Evolutionary conservation across 1,284 basidiomycete genomes (phyloP).

Genomic region (Sporisorium graminicola): DNA sequence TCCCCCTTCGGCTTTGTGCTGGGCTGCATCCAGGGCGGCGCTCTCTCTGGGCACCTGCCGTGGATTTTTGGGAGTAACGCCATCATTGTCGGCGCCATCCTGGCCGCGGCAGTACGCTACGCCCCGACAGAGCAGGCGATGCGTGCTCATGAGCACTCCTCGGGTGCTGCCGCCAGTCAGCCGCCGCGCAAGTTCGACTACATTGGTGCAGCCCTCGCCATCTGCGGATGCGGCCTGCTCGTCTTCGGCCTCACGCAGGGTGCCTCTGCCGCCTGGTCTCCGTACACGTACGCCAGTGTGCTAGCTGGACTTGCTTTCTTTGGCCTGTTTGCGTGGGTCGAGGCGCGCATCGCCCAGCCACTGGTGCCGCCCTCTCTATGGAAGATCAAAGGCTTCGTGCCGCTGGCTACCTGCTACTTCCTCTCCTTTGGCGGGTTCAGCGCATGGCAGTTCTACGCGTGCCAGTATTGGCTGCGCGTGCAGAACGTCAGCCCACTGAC

Average conservation of each 20-base stretch:
- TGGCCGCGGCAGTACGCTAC: slow-evolving; percentile 1
- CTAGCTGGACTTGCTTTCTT: slow-evolving; percentile 28
- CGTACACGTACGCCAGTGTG: slow-evolving; percentile 31
- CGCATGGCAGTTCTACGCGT: slow-evolving; percentile 43
- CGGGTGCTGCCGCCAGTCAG: slow-evolving; percentile 1
- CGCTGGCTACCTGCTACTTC: slow-evolving; percentile 21
- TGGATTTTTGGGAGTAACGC: slow-evolving; percentile 31
- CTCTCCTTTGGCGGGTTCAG: slow-evolving; percentile 37
- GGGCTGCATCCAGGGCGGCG: slow-evolving; percentile 39
- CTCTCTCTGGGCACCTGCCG: slow-evolving; percentile 2
- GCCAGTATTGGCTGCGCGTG: slow-evolving; percentile 33
- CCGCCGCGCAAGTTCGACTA: slow-evolving; percentile 30
- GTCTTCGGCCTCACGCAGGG: slow-evolving; percentile 46
- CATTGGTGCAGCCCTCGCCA: slow-evolving; percentile 26
- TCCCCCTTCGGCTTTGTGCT: slow-evolving; percentile 42
- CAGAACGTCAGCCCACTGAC: slow-evolving; percentile 36
- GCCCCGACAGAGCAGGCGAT: not conserved
- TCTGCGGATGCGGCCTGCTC: slow-evolving; percentile 24
- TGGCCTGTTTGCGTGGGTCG: slow-evolving; percentile 21
- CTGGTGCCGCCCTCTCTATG: slow-evolving; percentile 29
- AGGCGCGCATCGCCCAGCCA: slow-evolving; percentile 20
- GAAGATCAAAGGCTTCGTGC: slow-evolving; percentile 23
- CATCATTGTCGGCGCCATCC: slow-evolving; percentile 1
- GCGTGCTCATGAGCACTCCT: not conserved
- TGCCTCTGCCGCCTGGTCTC: slow-evolving; percentile 27